phyloP scores from a whole-genome alignment of 1,139 yeast species.

The Geotrichum siamense region DNA sequence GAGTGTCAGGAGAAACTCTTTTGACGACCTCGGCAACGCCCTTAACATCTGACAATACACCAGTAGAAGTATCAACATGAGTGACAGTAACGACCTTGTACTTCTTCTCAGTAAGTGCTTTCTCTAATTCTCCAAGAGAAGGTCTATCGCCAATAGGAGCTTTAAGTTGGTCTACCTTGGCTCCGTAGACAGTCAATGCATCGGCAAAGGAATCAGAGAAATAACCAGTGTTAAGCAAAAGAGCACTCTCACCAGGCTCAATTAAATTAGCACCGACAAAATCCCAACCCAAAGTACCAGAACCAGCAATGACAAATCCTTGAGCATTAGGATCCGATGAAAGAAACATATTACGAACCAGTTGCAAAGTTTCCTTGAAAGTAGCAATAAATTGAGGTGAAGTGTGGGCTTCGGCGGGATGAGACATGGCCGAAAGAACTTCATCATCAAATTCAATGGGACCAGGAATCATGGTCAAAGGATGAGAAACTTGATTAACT shows the following conservation, averaged over 20 bases:
- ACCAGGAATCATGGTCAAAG: conserved; percentile 78
- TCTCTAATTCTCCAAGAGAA: conserved; percentile 50
- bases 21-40: conserved; percentile 56
- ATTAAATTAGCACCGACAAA: conserved; percentile 73
- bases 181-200: conserved; percentile 65
- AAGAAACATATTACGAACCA: conserved; percentile 67
- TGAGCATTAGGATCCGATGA: conserved; percentile 60
- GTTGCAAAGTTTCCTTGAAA: conserved; percentile 60
- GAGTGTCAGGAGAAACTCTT: conserved; percentile 65
- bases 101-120: conserved; percentile 44
- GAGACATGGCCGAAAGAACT: conserved; percentile 75
- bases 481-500: conserved; percentile 33
- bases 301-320: conserved; percentile 77
- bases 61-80: conserved; percentile 94
- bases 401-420: conserved; percentile 85
- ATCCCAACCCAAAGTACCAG: conserved; percentile 97
- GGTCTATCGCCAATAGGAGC: conserved; percentile 74
- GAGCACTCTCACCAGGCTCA: conserved; percentile 51
- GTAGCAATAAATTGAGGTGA: conserved; percentile 74
- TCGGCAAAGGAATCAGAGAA: conserved; percentile 86
- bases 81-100: conserved; percentile 77
- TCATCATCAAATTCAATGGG: conserved; percentile 84
- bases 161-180: conserved; percentile 50
- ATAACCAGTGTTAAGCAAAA: conserved; percentile 88
- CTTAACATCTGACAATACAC: conserved; percentile 72